A percentile compares a stretch with the other conserved stretches of the same genome.
phyloP scores from a whole-genome alignment of 2,329 filamentous ascomycete genomes.

The Cladobotryum mycophilum region DNA sequence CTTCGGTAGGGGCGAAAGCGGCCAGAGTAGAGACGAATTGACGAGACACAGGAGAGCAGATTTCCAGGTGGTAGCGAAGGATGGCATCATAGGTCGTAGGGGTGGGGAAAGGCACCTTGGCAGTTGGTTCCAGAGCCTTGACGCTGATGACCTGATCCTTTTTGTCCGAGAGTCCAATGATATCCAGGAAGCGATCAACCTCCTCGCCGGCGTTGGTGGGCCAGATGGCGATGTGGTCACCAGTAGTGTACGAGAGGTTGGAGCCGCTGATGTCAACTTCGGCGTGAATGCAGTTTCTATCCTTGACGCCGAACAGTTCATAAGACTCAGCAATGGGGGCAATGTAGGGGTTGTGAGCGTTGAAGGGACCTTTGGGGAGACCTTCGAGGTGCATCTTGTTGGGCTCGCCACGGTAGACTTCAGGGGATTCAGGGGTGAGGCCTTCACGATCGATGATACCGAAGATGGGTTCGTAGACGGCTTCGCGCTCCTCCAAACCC shows the following conservation, averaged over 20 bases:
- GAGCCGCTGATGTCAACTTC: slow-evolving; percentile 88
- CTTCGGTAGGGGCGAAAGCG: slow-evolving; percentile 81
- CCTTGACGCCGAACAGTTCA: slow-evolving; percentile 83
- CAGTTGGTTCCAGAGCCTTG: slow-evolving; percentile 87
- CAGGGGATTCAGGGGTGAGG: slow-evolving; percentile 65
- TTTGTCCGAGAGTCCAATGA: slow-evolving; percentile 71
- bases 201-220: slow-evolving; percentile 90
- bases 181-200: slow-evolving; percentile 79
- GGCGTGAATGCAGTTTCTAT: slow-evolving; percentile 93
- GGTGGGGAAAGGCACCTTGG: slow-evolving; percentile 95
- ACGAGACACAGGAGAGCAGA: slow-evolving; percentile 89
- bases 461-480: slow-evolving; percentile 91
- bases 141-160: slow-evolving; percentile 76
- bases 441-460: slow-evolving; percentile 70
- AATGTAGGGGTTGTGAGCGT: slow-evolving; percentile 94
- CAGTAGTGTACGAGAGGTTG: slow-evolving; percentile 88
- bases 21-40: slow-evolving; percentile 86
- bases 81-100: slow-evolving; percentile 95
- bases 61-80: slow-evolving; percentile 92
- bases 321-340: slow-evolving; percentile 86
- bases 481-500: slow-evolving; percentile 88
- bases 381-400: slow-evolving; percentile 94
- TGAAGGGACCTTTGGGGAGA: slow-evolving; percentile 78
- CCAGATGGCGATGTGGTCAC: slow-evolving; percentile 96
- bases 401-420: slow-evolving; percentile 91